Percentiles rank a stretch among this genome's conserved stretches.
Evolutionary conservation across 108 stramenopile genomes (phyloP).

Genomic region (Pseudonitzschia multistriata): DNA sequence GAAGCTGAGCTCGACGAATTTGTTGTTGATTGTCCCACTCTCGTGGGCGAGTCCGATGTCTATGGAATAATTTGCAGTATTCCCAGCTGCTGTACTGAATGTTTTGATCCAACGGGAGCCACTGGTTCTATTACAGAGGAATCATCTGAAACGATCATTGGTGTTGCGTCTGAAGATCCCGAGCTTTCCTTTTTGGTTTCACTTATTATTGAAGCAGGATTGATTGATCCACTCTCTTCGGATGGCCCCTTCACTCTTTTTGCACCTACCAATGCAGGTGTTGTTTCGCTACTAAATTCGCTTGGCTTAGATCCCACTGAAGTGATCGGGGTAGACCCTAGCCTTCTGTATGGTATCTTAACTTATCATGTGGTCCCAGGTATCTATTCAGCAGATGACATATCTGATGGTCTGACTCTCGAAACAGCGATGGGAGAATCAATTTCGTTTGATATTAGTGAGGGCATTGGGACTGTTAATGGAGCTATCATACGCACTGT

Average conservation of each 20-base stretch:
- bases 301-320: background rate
- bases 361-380: constrained; percentile 41
- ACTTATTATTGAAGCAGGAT: constrained; percentile 11
- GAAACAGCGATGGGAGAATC: constrained; percentile 16
- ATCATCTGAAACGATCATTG: constrained; percentile 7
- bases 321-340: background rate
- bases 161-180: background rate
- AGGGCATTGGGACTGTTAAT: constrained; percentile 11
- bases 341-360: constrained; percentile 26
- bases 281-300: constrained; percentile 17
- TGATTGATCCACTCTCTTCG: constrained; percentile 36
- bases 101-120: background rate
- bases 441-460: constrained; percentile 17
- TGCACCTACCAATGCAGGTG: constrained; percentile 51
- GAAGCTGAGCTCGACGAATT: constrained; percentile 20
- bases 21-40: constrained; percentile 38
- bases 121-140: background rate
- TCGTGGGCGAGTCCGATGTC: constrained; percentile 5
- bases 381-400: background rate
- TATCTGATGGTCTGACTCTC: constrained; percentile 8
- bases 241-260: constrained; percentile 34
- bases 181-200: constrained; percentile 9
- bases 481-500: background rate
- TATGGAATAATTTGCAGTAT: constrained; percentile 39
- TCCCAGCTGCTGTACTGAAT: constrained; percentile 41